These are phyloP conservation scores for Pseudogymnoascus sp. DNA, from an alignment of 2,329 filamentous ascomycete genomes.

Conservation along the genomic window DNA sequence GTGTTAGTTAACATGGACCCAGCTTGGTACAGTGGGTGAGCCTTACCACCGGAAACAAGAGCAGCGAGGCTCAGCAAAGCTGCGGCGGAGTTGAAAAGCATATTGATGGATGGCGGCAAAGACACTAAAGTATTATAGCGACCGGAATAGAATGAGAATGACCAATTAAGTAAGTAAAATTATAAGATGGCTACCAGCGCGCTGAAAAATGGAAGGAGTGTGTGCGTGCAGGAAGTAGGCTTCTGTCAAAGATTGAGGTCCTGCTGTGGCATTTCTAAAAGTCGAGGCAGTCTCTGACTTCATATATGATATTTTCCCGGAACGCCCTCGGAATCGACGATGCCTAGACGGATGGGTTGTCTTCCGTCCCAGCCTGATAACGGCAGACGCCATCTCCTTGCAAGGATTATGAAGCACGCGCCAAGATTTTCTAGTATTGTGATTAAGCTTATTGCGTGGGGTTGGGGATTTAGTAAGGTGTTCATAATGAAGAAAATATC, in stretches of 20 bases:
- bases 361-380: constrained; percentile 1
- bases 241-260: constrained; percentile 1
- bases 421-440: not conserved
- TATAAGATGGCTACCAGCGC: constrained; percentile 6
- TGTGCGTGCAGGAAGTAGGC: not conserved
- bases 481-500: not conserved
- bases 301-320: constrained; percentile 1
- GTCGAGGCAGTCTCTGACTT: not conserved
- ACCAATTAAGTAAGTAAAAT: not conserved
- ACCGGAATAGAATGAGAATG: not conserved
- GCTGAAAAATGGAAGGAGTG: not conserved
- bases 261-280: not conserved
- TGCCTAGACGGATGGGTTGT: constrained; percentile 3
- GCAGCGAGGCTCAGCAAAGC: constrained; percentile 22
- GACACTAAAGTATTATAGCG: not conserved
- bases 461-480: not conserved
- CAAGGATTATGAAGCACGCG: constrained; percentile 3
- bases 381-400: not conserved
- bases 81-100: constrained; percentile 2
- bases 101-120: not conserved
- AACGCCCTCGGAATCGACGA: not conserved
- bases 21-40: not conserved
- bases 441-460: constrained; percentile 4
- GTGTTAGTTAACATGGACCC: constrained; percentile 18
- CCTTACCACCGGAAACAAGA: constrained; percentile 22